Percentiles rank a stretch among this genome's conserved stretches.
Conservation (phyloP, 2,329 filamentous ascomycete genomes). For the Claviceps pusilla region DNA sequence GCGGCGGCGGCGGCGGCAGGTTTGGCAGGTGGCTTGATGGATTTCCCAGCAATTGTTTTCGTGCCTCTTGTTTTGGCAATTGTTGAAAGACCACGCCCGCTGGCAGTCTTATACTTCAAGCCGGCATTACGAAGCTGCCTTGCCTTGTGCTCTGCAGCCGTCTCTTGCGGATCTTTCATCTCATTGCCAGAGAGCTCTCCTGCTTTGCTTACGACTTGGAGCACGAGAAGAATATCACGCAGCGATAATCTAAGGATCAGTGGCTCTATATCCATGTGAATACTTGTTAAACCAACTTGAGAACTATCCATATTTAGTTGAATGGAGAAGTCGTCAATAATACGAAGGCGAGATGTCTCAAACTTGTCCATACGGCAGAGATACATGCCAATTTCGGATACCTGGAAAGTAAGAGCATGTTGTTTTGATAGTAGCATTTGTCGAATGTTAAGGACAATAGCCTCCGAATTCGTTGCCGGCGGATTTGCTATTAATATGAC, state of each 20-base stretch:
- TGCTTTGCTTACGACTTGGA: conserved; percentile 83
- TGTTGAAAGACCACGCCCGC: conserved; percentile 39
- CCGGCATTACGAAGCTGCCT: conserved; percentile 35
- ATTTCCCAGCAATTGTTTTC: conserved; percentile 20
- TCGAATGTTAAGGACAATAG: conserved; percentile 87
- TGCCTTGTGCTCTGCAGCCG: conserved; percentile 37
- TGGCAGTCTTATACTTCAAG: conserved; percentile 41
- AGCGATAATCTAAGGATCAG: conserved; percentile 80
- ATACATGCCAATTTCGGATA: conserved; percentile 95
- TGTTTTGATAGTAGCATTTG: conserved; percentile 88
- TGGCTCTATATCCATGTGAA: conserved; percentile 79
- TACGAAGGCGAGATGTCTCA: conserved; percentile 74
- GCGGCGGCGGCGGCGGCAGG: conserved; percentile 4
- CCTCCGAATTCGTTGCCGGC: conserved; percentile 75
- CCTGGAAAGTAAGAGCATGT: conserved; percentile 82
- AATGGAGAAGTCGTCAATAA: conserved; percentile 91
- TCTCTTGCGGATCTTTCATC: conserved; percentile 26
- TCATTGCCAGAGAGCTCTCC: conserved; percentile 67
- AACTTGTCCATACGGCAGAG: conserved; percentile 97
- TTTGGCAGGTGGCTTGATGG: conserved; percentile 11
- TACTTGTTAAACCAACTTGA: conserved; percentile 50
- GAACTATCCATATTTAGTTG: conserved; percentile 73
- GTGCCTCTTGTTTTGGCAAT: conserved; percentile 27
- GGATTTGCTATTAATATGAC: conserved; percentile 95
- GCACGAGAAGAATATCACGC: conserved; percentile 82